phyloP scores from a whole-genome alignment of 202 grass and related monocot species.

The Zoysia matrella region DNA sequence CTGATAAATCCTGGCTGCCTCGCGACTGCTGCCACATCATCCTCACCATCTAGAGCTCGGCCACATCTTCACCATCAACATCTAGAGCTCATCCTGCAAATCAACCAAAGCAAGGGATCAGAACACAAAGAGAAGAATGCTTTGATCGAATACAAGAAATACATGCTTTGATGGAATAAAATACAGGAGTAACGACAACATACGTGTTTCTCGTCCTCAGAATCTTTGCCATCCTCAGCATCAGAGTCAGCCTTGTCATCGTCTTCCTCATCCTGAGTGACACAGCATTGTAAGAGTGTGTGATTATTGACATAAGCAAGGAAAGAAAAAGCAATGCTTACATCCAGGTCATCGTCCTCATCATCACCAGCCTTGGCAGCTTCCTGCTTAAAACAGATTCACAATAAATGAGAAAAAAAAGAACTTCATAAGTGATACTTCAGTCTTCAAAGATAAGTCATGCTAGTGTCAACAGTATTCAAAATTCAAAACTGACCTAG shows the following conservation, averaged over 20 bases:
- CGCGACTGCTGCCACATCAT: not conserved
- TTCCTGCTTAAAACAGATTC: conserved; percentile 33
- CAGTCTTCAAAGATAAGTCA: not conserved
- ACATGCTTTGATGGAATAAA: too few species aligned
- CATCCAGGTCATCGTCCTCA: conserved; percentile 59
- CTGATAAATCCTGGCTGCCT: conserved; percentile 5
- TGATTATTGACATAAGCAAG: not conserved
- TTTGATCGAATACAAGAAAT: not conserved
- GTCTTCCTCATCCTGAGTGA: conserved; percentile 49
- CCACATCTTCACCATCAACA: conserved; percentile 29
- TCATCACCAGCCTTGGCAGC: conserved; percentile 61
- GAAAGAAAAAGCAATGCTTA: not conserved
- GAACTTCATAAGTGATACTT: not conserved
- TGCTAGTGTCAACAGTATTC: not conserved
- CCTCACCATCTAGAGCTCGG: not conserved
- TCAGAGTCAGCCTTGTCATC: conserved; percentile 40
- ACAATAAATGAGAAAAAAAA: not conserved
- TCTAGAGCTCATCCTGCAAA: conserved; percentile 80
- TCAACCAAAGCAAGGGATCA: conserved; percentile 9
- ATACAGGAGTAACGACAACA: not conserved
- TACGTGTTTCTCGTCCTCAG: conserved; percentile 76
- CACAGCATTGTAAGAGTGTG: not conserved
- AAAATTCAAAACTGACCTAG: too few species aligned
- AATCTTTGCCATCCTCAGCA: conserved; percentile 54
- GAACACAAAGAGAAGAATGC: not conserved